Percentiles rank a stretch among this genome's conserved stretches.
Conservation (phyloP, 2,329 filamentous ascomycete genomes). For the Claviceps lovelessii region DNA sequence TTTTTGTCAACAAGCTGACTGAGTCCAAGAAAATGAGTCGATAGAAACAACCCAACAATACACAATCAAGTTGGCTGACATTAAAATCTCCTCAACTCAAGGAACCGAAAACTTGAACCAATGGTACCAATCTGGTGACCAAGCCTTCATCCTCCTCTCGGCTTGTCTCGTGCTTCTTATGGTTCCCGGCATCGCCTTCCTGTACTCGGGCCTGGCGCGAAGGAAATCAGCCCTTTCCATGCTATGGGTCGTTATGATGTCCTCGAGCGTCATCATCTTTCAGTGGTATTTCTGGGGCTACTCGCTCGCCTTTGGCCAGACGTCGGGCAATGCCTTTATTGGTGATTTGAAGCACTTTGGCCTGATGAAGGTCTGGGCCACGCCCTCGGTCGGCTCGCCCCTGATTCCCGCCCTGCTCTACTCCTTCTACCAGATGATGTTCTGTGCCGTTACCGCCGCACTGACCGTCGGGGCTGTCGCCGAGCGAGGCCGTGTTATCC, state of each 20-base stretch:
- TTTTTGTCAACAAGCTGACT: not conserved
- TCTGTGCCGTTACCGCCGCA: slow-evolving; percentile 81
- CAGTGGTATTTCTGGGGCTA: slow-evolving; percentile 99
- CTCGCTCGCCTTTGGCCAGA: slow-evolving; percentile 76
- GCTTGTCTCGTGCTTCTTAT: slow-evolving; percentile 92
- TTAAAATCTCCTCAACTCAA: slow-evolving; percentile 20
- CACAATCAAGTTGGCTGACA: not conserved
- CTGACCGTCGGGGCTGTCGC: slow-evolving; percentile 87
- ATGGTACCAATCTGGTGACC: slow-evolving; percentile 85
- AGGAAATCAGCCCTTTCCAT: slow-evolving; percentile 94
- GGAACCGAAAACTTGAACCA: slow-evolving; percentile 82
- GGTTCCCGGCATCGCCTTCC: slow-evolving; percentile 90
- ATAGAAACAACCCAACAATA: not conserved
- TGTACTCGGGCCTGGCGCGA: slow-evolving; percentile 94
- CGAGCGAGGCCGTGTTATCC: slow-evolving; percentile 83
- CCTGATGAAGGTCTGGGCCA: slow-evolving; percentile 66
- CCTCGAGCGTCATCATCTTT: slow-evolving; percentile 79
- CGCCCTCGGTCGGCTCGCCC: slow-evolving; percentile 76
- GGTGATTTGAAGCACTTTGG: slow-evolving; percentile 83
- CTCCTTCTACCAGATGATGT: slow-evolving; percentile 98
- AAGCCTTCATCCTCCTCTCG: slow-evolving; percentile 81
- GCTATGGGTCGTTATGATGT: slow-evolving; percentile 96
- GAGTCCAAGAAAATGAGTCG: not conserved
- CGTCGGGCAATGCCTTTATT: slow-evolving; percentile 77
- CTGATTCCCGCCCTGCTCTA: slow-evolving; percentile 82